Evolutionary conservation across 345 rosid genomes (phyloP).

Genomic region (Hypericum androsaemum): DNA sequence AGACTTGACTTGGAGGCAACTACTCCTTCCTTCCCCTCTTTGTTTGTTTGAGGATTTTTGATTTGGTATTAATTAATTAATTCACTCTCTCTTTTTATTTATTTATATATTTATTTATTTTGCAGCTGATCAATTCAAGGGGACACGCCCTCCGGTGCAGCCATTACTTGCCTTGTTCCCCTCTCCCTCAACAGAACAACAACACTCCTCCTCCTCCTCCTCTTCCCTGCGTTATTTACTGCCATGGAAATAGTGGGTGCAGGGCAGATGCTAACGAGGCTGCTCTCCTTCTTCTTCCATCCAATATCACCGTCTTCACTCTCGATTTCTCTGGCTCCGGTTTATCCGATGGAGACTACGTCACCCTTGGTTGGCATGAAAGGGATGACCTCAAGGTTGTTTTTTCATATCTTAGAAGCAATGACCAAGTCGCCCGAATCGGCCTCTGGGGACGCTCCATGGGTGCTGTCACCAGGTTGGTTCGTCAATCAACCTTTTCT

Average conservation of each 20-base stretch:
- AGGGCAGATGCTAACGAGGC: conserved; percentile 31
- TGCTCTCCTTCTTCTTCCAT: conserved; percentile 28
- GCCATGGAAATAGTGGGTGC: conserved; percentile 31
- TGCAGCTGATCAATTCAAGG: conserved; percentile 25
- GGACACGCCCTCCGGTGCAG: conserved; percentile 21
- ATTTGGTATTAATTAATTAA: too few relatives aligned
- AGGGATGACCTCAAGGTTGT: conserved; percentile 86
- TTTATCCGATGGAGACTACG: conserved; percentile 29
- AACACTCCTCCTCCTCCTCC: conserved; percentile 20
- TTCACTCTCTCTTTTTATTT: background rate
- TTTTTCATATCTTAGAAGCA: conserved; percentile 73
- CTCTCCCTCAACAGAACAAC: too few relatives aligned
- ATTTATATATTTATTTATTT: background rate
- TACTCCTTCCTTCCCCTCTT: conserved; percentile 7
- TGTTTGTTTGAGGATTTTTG: too few relatives aligned
- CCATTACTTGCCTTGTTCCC: conserved; percentile 27
- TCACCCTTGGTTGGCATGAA: conserved; percentile 40
- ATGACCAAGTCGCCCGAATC: conserved; percentile 55
- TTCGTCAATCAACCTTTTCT: conserved; percentile 16
- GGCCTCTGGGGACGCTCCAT: conserved; percentile 99
- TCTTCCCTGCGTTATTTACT: conserved; percentile 30
- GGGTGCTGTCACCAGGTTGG: conserved; percentile 98
- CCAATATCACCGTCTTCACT: conserved; percentile 26
- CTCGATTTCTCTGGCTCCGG: conserved; percentile 32
- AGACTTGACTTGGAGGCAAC: conserved; percentile 30